Evolutionary conservation across 2,329 filamentous ascomycete genomes (phyloP).

Genomic region (Pseudogymnoascus sp.): DNA sequence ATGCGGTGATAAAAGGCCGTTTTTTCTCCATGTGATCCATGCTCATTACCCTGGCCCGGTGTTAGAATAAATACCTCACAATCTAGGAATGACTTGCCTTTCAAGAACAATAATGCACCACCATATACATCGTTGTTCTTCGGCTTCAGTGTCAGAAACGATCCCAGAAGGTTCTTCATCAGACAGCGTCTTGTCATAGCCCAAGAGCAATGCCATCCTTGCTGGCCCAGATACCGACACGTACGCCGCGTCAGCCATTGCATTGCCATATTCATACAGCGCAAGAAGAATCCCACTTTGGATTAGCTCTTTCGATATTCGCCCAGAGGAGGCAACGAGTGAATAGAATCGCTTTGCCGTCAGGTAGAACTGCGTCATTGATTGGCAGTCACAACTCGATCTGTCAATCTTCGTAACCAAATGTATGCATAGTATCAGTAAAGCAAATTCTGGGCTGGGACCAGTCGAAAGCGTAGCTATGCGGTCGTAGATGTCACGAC

Average conservation of each 20-base stretch:
- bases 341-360: slow-evolving; percentile 1
- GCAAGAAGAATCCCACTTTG: slow-evolving; percentile 16
- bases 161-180: not conserved
- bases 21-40: not conserved
- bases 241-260: slow-evolving; percentile 10
- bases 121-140: not conserved
- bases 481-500: slow-evolving; percentile 5
- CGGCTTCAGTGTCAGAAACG: not conserved
- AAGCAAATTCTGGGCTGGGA: not conserved
- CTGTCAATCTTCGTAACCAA: slow-evolving; percentile 2
- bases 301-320: slow-evolving; percentile 13
- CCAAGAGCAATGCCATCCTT: slow-evolving; percentile 14
- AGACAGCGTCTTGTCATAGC: slow-evolving; percentile 13
- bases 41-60: not conserved
- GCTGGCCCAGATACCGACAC: slow-evolving; percentile 13
- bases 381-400: not conserved
- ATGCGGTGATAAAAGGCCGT: not conserved
- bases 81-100: not conserved
- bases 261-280: slow-evolving; percentile 15
- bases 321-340: slow-evolving; percentile 10
- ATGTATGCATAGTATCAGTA: not conserved
- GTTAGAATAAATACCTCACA: not conserved
- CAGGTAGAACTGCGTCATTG: slow-evolving; percentile 3
- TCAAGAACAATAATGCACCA: not conserved
- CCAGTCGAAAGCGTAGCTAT: not conserved